Evolutionary conservation across 2,329 filamentous ascomycete genomes (phyloP).

Genomic region (Pseudogymnoascus sp.): DNA sequence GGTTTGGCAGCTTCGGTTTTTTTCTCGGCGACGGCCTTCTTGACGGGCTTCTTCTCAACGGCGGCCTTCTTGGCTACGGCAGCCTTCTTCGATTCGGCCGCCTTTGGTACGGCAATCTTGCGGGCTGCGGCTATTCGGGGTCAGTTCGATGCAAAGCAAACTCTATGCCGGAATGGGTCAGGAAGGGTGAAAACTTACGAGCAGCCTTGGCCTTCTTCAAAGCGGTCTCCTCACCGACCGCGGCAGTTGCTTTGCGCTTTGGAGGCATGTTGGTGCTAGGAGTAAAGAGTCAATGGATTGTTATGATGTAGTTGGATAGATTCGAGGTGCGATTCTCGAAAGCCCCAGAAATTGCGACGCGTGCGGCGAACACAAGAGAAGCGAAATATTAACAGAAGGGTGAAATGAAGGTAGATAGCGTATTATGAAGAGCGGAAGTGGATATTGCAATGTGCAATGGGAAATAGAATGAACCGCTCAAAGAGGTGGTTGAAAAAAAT

Average conservation of each 20-base stretch:
- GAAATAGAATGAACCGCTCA: neutral
- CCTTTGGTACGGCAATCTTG: conserved; percentile 5
- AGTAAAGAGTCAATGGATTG: conserved; percentile 4
- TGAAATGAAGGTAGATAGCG: neutral
- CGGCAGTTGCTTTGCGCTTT: neutral
- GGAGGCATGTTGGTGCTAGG: conserved; percentile 2
- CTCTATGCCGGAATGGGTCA: neutral
- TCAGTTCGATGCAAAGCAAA: neutral
- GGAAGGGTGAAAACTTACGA: neutral
- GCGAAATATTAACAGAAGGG: neutral
- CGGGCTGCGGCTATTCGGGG: neutral
- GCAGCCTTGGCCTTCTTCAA: neutral
- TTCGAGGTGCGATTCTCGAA: neutral
- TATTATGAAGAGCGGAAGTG: neutral
- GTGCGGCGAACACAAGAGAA: neutral
- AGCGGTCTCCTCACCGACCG: neutral
- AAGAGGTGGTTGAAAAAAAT: conserved; percentile 3
- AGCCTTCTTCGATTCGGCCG: conserved; percentile 17
- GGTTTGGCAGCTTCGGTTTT: conserved; percentile 17
- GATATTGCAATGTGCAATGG: neutral
- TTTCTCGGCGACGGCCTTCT: conserved; percentile 21
- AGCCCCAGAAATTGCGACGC: conserved; percentile 3
- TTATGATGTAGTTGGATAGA: neutral
- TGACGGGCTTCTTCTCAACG: conserved; percentile 18
- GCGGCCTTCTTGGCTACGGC: conserved; percentile 17